Evolutionary conservation across 2,329 filamentous ascomycete genomes (phyloP).

Genomic region (Claviceps paspali): DNA sequence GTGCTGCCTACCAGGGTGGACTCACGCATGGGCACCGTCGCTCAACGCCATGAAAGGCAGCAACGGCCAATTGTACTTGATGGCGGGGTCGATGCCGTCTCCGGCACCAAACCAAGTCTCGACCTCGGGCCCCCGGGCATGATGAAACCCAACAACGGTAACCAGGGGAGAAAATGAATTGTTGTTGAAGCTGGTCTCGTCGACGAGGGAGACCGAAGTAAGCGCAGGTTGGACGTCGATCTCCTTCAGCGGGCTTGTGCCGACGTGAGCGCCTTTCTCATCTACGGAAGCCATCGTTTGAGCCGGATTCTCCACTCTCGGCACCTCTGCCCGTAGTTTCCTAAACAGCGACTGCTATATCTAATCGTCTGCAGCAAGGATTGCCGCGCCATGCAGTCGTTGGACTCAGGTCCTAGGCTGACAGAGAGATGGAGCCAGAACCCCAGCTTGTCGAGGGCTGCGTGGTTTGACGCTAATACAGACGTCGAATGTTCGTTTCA

Average conservation of each 20-base stretch:
- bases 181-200: slow-evolving; percentile 16
- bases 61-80: slow-evolving; percentile 76
- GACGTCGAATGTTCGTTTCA: not conserved
- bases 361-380: not conserved
- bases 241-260: slow-evolving; percentile 9
- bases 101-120: slow-evolving; percentile 75
- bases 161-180: slow-evolving; percentile 50
- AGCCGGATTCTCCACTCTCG: not conserved
- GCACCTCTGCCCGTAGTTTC: not conserved
- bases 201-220: slow-evolving; percentile 17
- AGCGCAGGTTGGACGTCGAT: slow-evolving; percentile 15
- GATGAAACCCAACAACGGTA: slow-evolving; percentile 70
- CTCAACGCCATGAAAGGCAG: slow-evolving; percentile 94
- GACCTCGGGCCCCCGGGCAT: slow-evolving; percentile 79
- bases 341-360: not conserved
- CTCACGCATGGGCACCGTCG: slow-evolving; percentile 86
- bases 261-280: not conserved
- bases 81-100: slow-evolving; percentile 62
- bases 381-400: not conserved
- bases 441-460: not conserved
- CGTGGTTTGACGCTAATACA: not conserved
- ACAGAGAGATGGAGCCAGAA: not conserved
- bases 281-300: slow-evolving; percentile 2
- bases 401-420: not conserved
- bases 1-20: slow-evolving; percentile 8